These are phyloP conservation scores for Mycena vitilis DNA, from an alignment of 768 basidiomycete species.

Conservation along the genomic window DNA sequence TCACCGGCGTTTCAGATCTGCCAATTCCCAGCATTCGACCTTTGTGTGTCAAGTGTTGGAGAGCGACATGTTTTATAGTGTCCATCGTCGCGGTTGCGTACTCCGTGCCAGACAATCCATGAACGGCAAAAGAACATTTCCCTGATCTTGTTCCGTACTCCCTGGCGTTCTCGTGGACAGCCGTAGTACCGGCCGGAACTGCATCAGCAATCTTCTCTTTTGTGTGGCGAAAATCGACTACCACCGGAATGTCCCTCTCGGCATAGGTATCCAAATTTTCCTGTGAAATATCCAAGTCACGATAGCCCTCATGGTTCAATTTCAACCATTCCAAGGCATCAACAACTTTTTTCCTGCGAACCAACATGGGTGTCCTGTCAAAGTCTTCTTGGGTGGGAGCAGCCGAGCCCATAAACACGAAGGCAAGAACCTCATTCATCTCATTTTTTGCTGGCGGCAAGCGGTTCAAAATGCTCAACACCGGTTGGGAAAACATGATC, in stretches of 20 bases:
- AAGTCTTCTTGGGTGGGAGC: neutral
- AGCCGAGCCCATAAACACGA: slow-evolving; percentile 6
- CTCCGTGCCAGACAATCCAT: slow-evolving; percentile 47
- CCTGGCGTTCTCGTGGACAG: slow-evolving; percentile 15
- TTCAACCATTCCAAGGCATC: slow-evolving; percentile 29
- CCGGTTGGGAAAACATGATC: slow-evolving; percentile 43
- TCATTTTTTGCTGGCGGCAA: neutral
- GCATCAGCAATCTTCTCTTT: slow-evolving; percentile 9
- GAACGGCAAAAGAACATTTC: slow-evolving; percentile 51
- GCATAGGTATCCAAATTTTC: slow-evolving; percentile 21
- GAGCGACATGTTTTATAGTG: slow-evolving; percentile 37
- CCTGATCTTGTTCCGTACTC: slow-evolving; percentile 40
- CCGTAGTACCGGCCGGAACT: neutral
- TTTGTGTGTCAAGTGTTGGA: slow-evolving; percentile 36
- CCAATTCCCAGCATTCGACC: slow-evolving; percentile 39
- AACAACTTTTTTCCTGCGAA: slow-evolving; percentile 25
- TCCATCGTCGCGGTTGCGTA: slow-evolving; percentile 28
- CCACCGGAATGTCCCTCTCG: slow-evolving; percentile 24
- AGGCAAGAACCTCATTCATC: slow-evolving; percentile 39
- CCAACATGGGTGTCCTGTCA: slow-evolving; percentile 25
- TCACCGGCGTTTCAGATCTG: slow-evolving; percentile 31
- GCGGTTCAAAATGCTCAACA: slow-evolving; percentile 30
- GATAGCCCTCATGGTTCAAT: slow-evolving; percentile 26
- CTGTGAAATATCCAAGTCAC: slow-evolving; percentile 24
- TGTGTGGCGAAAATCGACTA: slow-evolving; percentile 24